A percentile compares a stretch with the other conserved stretches of the same genome.
These are phyloP conservation scores for Erodium maritimum DNA, from an alignment of 345 rosid species.

Conservation along the genomic window DNA sequence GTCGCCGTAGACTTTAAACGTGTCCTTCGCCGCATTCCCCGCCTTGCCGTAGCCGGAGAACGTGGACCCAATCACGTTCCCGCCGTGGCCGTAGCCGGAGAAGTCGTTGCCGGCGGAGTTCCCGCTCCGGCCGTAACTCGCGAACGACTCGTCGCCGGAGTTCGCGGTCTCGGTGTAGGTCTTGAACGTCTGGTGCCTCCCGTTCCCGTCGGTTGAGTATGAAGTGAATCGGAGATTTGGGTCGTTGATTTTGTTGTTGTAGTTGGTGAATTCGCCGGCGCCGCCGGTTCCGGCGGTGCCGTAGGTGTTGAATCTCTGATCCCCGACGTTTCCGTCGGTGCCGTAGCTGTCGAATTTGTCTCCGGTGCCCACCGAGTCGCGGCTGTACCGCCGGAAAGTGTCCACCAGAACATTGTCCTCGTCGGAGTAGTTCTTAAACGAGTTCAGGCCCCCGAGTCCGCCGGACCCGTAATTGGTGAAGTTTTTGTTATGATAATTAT, in stretches of 20 bases:
- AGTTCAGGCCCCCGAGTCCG: conserved; percentile 28
- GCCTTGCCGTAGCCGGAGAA: conserved; percentile 40
- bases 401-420: conserved; percentile 23
- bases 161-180: conserved; percentile 31
- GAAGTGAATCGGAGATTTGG: conserved; percentile 42
- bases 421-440: conserved; percentile 49
- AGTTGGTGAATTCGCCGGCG: conserved; percentile 35
- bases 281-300: conserved; percentile 44
- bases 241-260: conserved; percentile 33
- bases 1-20: conserved; percentile 40
- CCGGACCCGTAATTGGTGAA: conserved; percentile 36
- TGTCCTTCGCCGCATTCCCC: conserved; percentile 38
- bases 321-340: conserved; percentile 40
- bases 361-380: conserved; percentile 19
- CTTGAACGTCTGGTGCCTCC: conserved; percentile 33
- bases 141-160: conserved; percentile 37
- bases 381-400: conserved; percentile 39
- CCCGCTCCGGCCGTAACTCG: conserved; percentile 50
- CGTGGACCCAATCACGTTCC: conserved; percentile 41
- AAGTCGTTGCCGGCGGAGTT: conserved; percentile 34
- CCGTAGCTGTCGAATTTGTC: conserved; percentile 39
- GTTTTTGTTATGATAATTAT: conserved; percentile 26
- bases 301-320: conserved; percentile 18
- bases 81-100: conserved; percentile 25
- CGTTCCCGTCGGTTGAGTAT: conserved; percentile 27